These are phyloP conservation scores for Musa balbisiana DNA, from an alignment of 202 grass and related monocot genomes.

Conservation along the genomic window DNA sequence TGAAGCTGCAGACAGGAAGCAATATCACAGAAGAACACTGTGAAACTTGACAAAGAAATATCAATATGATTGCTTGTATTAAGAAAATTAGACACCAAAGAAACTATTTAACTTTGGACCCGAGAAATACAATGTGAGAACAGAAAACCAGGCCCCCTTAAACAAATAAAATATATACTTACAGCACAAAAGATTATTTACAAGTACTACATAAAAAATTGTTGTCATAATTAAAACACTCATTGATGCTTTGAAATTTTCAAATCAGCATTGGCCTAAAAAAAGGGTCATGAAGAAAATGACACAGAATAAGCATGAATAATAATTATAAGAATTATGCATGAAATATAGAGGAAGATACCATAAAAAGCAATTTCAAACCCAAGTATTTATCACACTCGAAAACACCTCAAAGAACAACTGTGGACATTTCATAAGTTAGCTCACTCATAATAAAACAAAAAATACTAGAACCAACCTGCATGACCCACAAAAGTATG, in stretches of 20 bases:
- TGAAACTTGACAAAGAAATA: too few relatives aligned
- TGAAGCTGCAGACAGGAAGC: too few relatives aligned
- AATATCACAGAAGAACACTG: too few relatives aligned
- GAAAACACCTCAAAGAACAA: background rate
- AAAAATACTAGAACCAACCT: constrained; percentile 29
- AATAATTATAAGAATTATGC: background rate
- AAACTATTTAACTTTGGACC: background rate
- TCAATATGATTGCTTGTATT: too few relatives aligned
- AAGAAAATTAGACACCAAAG: background rate
- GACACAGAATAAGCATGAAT: background rate
- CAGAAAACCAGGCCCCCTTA: background rate
- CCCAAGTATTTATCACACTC: background rate
- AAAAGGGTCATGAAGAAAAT: background rate
- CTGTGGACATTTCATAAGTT: background rate
- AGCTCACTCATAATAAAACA: background rate
- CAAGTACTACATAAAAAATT: background rate
- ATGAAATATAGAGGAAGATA: background rate
- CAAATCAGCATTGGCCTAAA: background rate
- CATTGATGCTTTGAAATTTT: background rate
- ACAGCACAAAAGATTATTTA: background rate
- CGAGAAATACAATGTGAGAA: background rate
- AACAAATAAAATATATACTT: background rate
- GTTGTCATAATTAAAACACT: background rate
- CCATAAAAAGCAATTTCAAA: background rate
- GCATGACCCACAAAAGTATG: constrained; percentile 91